phyloP scores from a whole-genome alignment of 345 rosid species.

The Litchi chinensis region DNA sequence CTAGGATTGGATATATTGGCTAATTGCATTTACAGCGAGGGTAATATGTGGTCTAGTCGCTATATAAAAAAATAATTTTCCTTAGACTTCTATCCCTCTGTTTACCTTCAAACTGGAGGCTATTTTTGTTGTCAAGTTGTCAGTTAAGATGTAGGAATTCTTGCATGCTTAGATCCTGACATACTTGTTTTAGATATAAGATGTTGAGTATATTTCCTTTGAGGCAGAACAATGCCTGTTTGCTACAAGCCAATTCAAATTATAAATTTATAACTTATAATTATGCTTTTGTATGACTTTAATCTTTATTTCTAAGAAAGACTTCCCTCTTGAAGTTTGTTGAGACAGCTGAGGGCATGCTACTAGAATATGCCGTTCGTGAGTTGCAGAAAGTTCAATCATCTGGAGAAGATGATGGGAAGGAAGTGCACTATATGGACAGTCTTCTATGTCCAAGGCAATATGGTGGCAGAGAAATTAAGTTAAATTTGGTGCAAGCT shows the following conservation, averaged over 20 bases:
- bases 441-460: conserved; percentile 58
- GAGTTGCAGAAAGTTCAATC: conserved; percentile 61
- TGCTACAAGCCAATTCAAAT: neutral
- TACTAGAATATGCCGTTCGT: conserved; percentile 58
- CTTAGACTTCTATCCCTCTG: neutral
- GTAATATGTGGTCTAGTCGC: too few relatives aligned
- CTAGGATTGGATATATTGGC: too few relatives aligned
- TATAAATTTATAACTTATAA: neutral
- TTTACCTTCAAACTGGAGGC: neutral
- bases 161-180: neutral
- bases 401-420: conserved; percentile 45
- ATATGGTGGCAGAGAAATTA: conserved; percentile 39
- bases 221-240: neutral
- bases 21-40: too few relatives aligned
- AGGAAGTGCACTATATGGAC: conserved; percentile 60
- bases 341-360: conserved; percentile 64
- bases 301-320: conserved; percentile 20
- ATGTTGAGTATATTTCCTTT: neutral
- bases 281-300: neutral
- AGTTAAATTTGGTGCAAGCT: conserved; percentile 53
- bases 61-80: too few relatives aligned
- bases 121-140: neutral
- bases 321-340: conserved; percentile 61
- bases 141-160: neutral
- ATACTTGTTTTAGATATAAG: neutral